Conservation (phyloP, 2,329 filamentous ascomycete species). For the Pseudogymnoascus sp. region DNA sequence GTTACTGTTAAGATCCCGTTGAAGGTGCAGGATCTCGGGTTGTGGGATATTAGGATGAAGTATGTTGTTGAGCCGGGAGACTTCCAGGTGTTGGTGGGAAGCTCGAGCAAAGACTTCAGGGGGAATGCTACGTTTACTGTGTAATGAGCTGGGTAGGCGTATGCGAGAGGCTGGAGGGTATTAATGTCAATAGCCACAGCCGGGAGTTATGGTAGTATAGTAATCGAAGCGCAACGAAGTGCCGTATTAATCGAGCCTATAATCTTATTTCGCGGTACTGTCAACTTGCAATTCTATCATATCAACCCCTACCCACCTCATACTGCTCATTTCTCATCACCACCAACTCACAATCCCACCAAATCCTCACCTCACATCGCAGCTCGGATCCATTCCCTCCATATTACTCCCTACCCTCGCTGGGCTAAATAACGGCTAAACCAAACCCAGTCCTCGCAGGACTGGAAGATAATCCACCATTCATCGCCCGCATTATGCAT, state of each 20-base stretch:
- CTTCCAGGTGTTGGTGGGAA: conserved; percentile 55
- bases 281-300: background rate
- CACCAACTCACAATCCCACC: background rate
- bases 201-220: background rate
- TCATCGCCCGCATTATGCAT: background rate
- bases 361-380: background rate
- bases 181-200: too few species aligned
- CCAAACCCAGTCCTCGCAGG: background rate
- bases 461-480: background rate
- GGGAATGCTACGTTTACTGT: conserved; percentile 49
- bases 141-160: background rate
- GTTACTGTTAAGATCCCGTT: conserved; percentile 47
- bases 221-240: background rate
- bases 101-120: conserved; percentile 46
- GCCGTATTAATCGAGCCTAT: background rate
- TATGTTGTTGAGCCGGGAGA: conserved; percentile 67
- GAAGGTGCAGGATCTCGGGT: conserved; percentile 58
- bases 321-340: background rate
- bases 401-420: background rate
- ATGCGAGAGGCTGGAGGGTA: background rate
- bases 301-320: background rate
- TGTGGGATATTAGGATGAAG: conserved; percentile 62
- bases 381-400: background rate
- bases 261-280: background rate
- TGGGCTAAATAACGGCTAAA: background rate